A percentile compares a stretch with the other conserved stretches of the same genome.
Evolutionary conservation across 2,329 filamentous ascomycete species (phyloP).

Genomic region (Dothistroma septosporum): DNA sequence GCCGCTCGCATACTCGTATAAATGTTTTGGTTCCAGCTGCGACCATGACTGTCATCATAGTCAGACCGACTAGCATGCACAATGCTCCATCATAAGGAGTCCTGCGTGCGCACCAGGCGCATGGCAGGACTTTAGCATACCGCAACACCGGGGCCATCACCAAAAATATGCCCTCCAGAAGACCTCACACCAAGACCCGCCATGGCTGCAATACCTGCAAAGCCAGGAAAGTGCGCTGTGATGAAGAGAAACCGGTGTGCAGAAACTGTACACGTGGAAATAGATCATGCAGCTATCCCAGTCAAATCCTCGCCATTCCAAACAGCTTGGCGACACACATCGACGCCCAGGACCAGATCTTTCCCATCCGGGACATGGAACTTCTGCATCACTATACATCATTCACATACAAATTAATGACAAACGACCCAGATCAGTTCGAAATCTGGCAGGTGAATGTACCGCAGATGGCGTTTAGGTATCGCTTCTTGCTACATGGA

Average conservation of each 20-base stretch:
- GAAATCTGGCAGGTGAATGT: constrained; percentile 16
- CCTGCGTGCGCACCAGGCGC: background rate
- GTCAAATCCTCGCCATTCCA: constrained; percentile 10
- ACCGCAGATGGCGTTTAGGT: constrained; percentile 17
- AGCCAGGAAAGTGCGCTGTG: constrained; percentile 21
- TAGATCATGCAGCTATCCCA: constrained; percentile 17
- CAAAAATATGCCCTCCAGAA: constrained; percentile 11
- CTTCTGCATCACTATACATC: constrained; percentile 26
- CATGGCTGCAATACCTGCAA: constrained; percentile 25
- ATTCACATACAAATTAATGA: constrained; percentile 14
- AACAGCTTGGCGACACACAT: constrained; percentile 2
- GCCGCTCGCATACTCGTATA: background rate
- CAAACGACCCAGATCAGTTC: constrained; percentile 9
- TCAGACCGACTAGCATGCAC: no score
- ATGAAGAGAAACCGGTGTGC: constrained; percentile 22
- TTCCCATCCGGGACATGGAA: constrained; percentile 23
- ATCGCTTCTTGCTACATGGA: constrained; percentile 22
- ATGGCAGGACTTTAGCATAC: no score
- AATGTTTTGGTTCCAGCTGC: background rate
- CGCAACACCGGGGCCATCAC: background rate
- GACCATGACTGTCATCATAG: background rate
- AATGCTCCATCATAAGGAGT: background rate
- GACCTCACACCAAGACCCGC: constrained; percentile 24
- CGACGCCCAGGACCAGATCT: constrained; percentile 13
- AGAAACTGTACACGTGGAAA: constrained; percentile 23